These are phyloP conservation scores for Pleurostoma richardsiae DNA, from an alignment of 2,329 filamentous ascomycete genomes.

Conservation along the genomic window DNA sequence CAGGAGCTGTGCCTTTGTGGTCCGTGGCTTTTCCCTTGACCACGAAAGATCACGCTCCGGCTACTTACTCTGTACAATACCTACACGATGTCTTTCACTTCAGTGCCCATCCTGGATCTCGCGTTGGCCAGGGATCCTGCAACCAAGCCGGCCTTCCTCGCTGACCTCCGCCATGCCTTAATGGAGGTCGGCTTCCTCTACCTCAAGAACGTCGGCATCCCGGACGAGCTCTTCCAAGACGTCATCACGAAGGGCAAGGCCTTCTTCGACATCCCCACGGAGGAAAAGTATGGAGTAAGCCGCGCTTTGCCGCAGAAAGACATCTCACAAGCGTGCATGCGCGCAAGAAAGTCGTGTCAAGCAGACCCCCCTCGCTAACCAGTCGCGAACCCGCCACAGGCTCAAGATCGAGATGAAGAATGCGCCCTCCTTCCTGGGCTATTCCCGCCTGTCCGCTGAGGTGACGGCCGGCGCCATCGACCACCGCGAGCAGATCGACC, in stretches of 20 bases:
- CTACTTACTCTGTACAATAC: no score
- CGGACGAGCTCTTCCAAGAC: conserved; percentile 56
- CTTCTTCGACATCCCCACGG: conserved; percentile 72
- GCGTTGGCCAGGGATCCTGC: conserved; percentile 55
- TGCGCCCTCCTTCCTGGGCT: conserved; percentile 65
- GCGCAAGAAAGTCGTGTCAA: no score
- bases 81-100: conserved; percentile 60
- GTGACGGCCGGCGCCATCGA: conserved; percentile 71
- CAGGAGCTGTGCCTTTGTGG: no score
- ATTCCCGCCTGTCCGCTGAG: conserved; percentile 61
- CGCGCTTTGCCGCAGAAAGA: not conserved
- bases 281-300: conserved; percentile 59
- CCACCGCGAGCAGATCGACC: conserved; percentile 81
- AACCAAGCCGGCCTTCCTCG: conserved; percentile 69
- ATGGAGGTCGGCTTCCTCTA: conserved; percentile 89
- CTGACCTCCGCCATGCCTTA: conserved; percentile 66
- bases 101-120: conserved; percentile 74
- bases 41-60: no score
- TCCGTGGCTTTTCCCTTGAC: no score
- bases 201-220: conserved; percentile 72
- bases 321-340: not conserved
- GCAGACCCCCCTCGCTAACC: not conserved
- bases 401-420: conserved; percentile 70
- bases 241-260: conserved; percentile 64
- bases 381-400: conserved; percentile 23